Conservation (phyloP, 2,329 filamentous ascomycete species). For the Fusarium nygamai region DNA sequence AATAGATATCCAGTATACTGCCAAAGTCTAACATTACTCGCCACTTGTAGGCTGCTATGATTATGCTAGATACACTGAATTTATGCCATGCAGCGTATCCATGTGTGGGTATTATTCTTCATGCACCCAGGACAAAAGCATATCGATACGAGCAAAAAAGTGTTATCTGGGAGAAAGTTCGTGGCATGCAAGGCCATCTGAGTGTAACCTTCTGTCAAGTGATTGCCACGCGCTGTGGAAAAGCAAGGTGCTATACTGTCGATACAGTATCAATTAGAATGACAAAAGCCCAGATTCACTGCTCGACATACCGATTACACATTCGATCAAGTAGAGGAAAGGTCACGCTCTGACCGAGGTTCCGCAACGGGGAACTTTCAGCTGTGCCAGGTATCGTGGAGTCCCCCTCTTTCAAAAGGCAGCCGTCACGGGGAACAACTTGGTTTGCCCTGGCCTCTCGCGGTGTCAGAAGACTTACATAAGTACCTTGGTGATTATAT, state of each 20-base stretch:
- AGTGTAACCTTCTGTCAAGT: conserved; percentile 20
- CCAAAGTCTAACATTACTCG: not conserved
- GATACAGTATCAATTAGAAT: not conserved
- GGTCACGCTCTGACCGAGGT: conserved; percentile 9
- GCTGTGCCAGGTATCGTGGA: not conserved
- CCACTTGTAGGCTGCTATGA: not conserved
- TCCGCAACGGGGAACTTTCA: conserved; percentile 4
- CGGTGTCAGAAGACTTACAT: not conserved
- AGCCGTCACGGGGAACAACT: conserved; percentile 11
- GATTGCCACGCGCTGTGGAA: conserved; percentile 16
- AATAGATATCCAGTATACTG: not conserved
- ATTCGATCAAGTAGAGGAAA: conserved; percentile 2
- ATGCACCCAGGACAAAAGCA: conserved; percentile 6
- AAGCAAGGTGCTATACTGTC: not conserved
- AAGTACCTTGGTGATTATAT: not conserved
- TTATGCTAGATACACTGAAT: not conserved
- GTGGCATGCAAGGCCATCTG: not conserved
- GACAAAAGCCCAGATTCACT: conserved; percentile 1
- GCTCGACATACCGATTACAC: not conserved
- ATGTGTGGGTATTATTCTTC: not conserved
- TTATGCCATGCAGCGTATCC: not conserved
- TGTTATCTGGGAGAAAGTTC: not conserved
- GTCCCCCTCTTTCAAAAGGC: not conserved
- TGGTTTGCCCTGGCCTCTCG: not conserved
- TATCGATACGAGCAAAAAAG: not conserved